Base-by-base conservation (phyloP, 495 filamentous ascomycete species). In the Polyplosphaeria fusca region DNA sequence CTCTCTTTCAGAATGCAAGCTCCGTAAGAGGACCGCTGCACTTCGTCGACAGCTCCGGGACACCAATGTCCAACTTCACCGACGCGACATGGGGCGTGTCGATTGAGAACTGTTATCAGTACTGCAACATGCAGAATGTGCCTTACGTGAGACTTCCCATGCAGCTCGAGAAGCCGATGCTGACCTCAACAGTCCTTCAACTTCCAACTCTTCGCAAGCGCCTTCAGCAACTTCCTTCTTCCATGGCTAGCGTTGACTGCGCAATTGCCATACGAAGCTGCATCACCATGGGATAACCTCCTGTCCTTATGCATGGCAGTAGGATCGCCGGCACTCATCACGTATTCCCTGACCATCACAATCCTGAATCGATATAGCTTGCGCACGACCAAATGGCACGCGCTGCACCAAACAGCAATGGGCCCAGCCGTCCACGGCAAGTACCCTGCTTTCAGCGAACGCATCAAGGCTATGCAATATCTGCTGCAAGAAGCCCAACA, bases 401-500 rank as follows among this genome's bases (percentile, higher is more conserved):
- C 38, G 2, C 47, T 65, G 2, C 52, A 53, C 5, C 35, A 50
- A 22, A 51, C 47, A 16, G 52, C 62, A 2, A 24, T 37, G 7
- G 42, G 32, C 14, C 46, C 20, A 1, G 42, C 35, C 18, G 52
- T 65, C 1, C 46, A 48, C 26, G 35, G 47, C 39, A 46, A 47
- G 22, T 61, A 58, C 26, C 35, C 16, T 19, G 52, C 45, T 23
- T 54, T 53, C 42, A 46, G 40, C n/a, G 26, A 46, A 9, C 55
- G 62, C 3, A 40, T 65, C 2, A 46, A 50, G 13, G 46, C 45
- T 1, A 52, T 53, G 12, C 62, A 56, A 30, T 65, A 47, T 26
- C 40, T 65, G 1, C 48, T 65, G 4, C 62, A 61, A 42, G 57
- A 65, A 54, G 57, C 62, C 2, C 62, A 65, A 27, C 62, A 65